These are phyloP conservation scores for Penicillium salamii DNA, from an alignment of 495 filamentous ascomycete species.

Conservation along the genomic window DNA sequence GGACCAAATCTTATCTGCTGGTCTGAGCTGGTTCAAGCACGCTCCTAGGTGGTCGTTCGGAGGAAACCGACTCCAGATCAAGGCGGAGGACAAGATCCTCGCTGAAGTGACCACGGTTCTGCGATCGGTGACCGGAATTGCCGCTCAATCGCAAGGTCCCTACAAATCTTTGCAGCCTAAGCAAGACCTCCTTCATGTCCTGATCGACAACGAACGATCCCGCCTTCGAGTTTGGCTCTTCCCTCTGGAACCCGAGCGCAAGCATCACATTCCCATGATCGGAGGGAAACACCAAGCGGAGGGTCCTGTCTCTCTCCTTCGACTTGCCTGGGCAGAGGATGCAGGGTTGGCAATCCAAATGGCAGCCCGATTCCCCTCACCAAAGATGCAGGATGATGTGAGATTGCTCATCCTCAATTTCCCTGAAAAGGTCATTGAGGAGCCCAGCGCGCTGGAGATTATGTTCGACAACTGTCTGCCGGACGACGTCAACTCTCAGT, in stretches of 20 bases:
- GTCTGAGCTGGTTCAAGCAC: conserved; percentile 80
- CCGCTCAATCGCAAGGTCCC: conserved; percentile 47
- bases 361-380: conserved; percentile 70
- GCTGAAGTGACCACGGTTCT: conserved; percentile 69
- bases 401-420: conserved; percentile 75
- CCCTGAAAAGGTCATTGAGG: conserved; percentile 73
- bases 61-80: conserved; percentile 87
- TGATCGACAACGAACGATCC: conserved; percentile 81
- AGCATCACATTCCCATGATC: conserved; percentile 46
- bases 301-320: conserved; percentile 53
- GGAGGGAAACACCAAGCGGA: conserved; percentile 33
- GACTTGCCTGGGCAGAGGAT: conserved; percentile 81
- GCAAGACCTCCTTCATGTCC: conserved; percentile 71
- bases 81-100: conserved; percentile 83
- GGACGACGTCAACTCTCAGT: conserved; percentile 73
- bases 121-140: conserved; percentile 53
- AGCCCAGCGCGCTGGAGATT: conserved; percentile 77
- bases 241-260: conserved; percentile 69
- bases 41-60: conserved; percentile 92
- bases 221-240: conserved; percentile 87
- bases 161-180: conserved; percentile 69
- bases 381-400: conserved; percentile 68
- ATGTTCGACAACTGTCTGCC: conserved; percentile 75
- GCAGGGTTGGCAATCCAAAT: conserved; percentile 83
- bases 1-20: conserved; percentile 81